These are phyloP conservation scores for Cyberlindnera euphorbiiphila DNA, from an alignment of 805 yeast species.

Conservation along the genomic window DNA sequence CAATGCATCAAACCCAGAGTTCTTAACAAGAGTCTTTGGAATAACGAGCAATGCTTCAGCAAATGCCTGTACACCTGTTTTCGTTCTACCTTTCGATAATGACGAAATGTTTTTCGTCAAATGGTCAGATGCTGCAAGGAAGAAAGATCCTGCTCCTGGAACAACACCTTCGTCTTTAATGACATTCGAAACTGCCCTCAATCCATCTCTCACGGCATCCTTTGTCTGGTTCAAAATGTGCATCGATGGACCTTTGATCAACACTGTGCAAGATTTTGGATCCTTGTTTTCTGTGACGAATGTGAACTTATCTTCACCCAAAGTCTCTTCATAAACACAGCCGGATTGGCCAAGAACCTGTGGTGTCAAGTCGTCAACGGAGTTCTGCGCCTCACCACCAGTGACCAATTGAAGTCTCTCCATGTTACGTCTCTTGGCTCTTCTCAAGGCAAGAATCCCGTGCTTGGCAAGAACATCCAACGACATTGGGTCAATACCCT, in stretches of 20 bases:
- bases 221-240: constrained; percentile 88
- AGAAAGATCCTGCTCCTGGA: constrained; percentile 98
- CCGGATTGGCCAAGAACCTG: constrained; percentile 85
- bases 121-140: constrained; percentile 73
- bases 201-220: constrained; percentile 96
- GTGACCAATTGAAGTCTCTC: constrained; percentile 94
- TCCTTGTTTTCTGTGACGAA: constrained; percentile 86
- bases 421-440: constrained; percentile 99
- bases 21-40: constrained; percentile 88
- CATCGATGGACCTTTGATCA: constrained; percentile 90
- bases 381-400: constrained; percentile 97
- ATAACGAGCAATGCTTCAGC: constrained; percentile 87
- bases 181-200: constrained; percentile 90
- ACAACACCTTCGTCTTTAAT: constrained; percentile 79
- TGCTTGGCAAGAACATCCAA: constrained; percentile 90
- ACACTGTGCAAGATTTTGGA: constrained; percentile 87
- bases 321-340: constrained; percentile 81
- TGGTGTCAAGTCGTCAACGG: constrained; percentile 88
- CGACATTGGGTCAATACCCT: constrained; percentile 98
- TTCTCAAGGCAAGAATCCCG: constrained; percentile 88
- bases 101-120: constrained; percentile 50
- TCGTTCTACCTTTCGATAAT: constrained; percentile 74
- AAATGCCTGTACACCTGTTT: constrained; percentile 89
- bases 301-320: constrained; percentile 97
- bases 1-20: constrained; percentile 90